phyloP scores from a whole-genome alignment of 2,329 filamentous ascomycete species.

The Neospermospora avenae region DNA sequence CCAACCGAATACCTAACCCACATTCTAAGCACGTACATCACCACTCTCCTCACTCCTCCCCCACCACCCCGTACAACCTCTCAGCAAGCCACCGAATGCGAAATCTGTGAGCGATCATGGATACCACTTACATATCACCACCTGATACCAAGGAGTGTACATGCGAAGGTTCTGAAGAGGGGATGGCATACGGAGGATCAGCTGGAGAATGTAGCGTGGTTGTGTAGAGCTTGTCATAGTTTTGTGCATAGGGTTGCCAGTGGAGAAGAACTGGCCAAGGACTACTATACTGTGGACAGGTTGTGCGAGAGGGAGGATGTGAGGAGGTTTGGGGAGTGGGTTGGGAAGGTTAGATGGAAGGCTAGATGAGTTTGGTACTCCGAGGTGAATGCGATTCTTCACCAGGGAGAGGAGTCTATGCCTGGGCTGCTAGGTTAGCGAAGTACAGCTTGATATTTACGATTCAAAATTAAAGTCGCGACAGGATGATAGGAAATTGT shows the following conservation, averaged over 20 bases:
- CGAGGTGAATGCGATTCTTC: too few relatives aligned
- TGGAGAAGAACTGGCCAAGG: slow-evolving; percentile 74
- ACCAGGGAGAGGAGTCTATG: too few relatives aligned
- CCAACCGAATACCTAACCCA: slow-evolving; percentile 57
- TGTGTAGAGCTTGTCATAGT: slow-evolving; percentile 79
- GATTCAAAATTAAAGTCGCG: too few relatives aligned
- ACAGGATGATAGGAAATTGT: too few relatives aligned
- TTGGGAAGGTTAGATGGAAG: slow-evolving; percentile 73
- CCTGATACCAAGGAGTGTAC: slow-evolving; percentile 74
- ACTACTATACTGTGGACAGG: slow-evolving; percentile 70
- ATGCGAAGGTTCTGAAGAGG: slow-evolving; percentile 71
- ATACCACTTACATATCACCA: slow-evolving; percentile 80
- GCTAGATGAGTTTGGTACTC: slow-evolving; percentile 35
- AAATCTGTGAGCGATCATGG: slow-evolving; percentile 73
- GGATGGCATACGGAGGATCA: slow-evolving; percentile 76
- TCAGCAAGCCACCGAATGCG: slow-evolving; percentile 55
- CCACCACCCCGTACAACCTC: slow-evolving; percentile 60
- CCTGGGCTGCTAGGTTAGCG: too few relatives aligned
- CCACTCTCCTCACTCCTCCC: slow-evolving; percentile 55
- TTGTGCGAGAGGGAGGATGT: slow-evolving; percentile 71
- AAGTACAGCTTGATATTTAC: too few relatives aligned
- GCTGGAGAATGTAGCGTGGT: slow-evolving; percentile 78
- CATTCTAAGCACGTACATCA: slow-evolving; percentile 61
- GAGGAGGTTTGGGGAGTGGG: slow-evolving; percentile 68
- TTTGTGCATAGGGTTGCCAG: slow-evolving; percentile 74